Evolutionary conservation across 192 early-diverging fungal species (phyloP).

Genomic region (Gryganskiella cystojenkinii): DNA sequence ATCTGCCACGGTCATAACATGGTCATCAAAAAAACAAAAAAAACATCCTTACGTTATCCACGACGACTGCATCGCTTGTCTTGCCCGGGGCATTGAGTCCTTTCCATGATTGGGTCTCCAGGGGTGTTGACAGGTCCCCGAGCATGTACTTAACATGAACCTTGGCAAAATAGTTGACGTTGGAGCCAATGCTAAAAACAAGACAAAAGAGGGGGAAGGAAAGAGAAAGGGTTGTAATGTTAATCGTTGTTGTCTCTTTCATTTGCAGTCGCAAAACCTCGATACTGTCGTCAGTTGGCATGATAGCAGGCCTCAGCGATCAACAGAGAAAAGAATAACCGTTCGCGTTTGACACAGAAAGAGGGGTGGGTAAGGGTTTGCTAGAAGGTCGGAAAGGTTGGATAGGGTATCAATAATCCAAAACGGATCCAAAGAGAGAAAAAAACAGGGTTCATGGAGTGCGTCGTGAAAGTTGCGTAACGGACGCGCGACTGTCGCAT

Average conservation of each 20-base stretch:
- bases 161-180: slow-evolving; percentile 43
- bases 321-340: too few relatives aligned
- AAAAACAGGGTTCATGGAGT: too few relatives aligned
- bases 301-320: too few relatives aligned
- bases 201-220: not conserved
- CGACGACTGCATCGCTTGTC: slow-evolving; percentile 12
- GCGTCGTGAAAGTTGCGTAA: too few relatives aligned
- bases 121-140: slow-evolving; percentile 31
- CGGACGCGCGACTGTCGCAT: too few relatives aligned
- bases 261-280: not conserved
- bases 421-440: too few relatives aligned
- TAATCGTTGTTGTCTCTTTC: not conserved
- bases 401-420: too few relatives aligned
- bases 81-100: slow-evolving; percentile 2
- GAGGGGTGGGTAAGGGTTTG: not conserved
- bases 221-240: not conserved
- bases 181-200: slow-evolving; percentile 22
- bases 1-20: not conserved
- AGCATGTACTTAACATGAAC: slow-evolving; percentile 40
- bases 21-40: not conserved
- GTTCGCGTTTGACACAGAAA: not conserved
- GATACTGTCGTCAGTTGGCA: not conserved
- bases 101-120: slow-evolving; percentile 33
- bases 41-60: slow-evolving; percentile 35
- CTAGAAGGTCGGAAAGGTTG: not conserved